These are phyloP conservation scores for Saturnispora quitensis DNA, from an alignment of 805 yeast genomes.

Conservation along the genomic window DNA sequence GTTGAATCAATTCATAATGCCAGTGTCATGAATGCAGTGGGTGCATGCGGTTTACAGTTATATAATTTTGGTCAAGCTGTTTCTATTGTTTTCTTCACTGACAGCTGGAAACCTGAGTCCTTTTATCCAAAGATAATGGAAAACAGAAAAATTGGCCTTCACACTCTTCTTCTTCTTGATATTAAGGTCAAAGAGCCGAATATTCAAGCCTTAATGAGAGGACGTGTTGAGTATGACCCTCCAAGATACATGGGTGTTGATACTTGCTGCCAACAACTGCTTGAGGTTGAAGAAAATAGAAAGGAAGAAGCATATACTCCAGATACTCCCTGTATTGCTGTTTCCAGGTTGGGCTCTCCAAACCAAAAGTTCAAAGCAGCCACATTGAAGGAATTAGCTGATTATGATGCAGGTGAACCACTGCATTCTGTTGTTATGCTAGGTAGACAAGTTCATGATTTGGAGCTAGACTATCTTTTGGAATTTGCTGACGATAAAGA, in stretches of 20 bases:
- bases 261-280: constrained; percentile 78
- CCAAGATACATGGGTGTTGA: constrained; percentile 93
- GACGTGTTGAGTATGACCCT: constrained; percentile 87
- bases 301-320: constrained; percentile 72
- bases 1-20: constrained; percentile 90
- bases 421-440: constrained; percentile 83
- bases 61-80: constrained; percentile 96
- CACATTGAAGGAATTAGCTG: constrained; percentile 64
- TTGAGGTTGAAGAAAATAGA: constrained; percentile 79
- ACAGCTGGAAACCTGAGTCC: constrained; percentile 92
- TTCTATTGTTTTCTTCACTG: constrained; percentile 93
- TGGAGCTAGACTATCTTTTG: constrained; percentile 77
- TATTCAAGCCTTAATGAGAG: constrained; percentile 87
- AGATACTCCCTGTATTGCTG: constrained; percentile 87
- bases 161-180: constrained; percentile 79
- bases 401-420: constrained; percentile 90
- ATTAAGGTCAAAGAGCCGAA: constrained; percentile 97
- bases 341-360: constrained; percentile 86
- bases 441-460: constrained; percentile 90
- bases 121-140: constrained; percentile 86
- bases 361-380: constrained; percentile 77
- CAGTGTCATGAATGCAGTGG: constrained; percentile 96
- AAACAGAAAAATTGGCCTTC: constrained; percentile 83
- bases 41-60: constrained; percentile 93
- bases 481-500: constrained; percentile 62